Evolutionary conservation across 352 stramenopile genomes (phyloP).

Genomic region (Phytopythium delawarense): DNA sequence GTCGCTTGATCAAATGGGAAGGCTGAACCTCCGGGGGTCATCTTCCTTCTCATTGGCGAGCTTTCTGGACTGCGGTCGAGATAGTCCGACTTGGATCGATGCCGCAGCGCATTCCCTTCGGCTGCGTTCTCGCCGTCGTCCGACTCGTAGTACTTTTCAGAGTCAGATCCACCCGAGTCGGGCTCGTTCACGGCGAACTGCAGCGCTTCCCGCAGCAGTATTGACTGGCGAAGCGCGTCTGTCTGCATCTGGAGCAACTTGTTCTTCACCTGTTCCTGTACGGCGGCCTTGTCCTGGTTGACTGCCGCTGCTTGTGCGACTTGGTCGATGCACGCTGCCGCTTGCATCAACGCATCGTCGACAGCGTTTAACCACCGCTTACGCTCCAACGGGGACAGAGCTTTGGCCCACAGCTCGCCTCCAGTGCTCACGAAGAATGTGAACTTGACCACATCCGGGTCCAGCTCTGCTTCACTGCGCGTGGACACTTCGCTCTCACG

Average conservation of each 20-base stretch:
- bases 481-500: neutral
- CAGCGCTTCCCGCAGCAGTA: slow-evolving; percentile 42
- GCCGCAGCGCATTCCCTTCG: slow-evolving; percentile 8
- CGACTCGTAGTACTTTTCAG: slow-evolving; percentile 18
- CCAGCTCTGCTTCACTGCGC: slow-evolving; percentile 9
- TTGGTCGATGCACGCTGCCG: slow-evolving; percentile 28
- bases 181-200: slow-evolving; percentile 22
- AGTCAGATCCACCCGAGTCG: slow-evolving; percentile 24
- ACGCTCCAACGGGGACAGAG: slow-evolving; percentile 54
- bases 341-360: slow-evolving; percentile 38
- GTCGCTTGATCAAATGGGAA: slow-evolving; percentile 32
- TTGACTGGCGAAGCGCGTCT: slow-evolving; percentile 46
- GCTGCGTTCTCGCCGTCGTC: slow-evolving; percentile 15
- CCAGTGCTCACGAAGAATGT: slow-evolving; percentile 23
- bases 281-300: slow-evolving; percentile 32
- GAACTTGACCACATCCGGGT: slow-evolving; percentile 15
- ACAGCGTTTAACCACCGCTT: slow-evolving; percentile 71
- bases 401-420: slow-evolving; percentile 41
- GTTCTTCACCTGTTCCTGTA: slow-evolving; percentile 36
- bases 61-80: slow-evolving; percentile 61
- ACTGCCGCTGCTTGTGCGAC: slow-evolving; percentile 30
- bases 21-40: neutral
- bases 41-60: slow-evolving; percentile 60
- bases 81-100: slow-evolving; percentile 29
- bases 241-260: slow-evolving; percentile 48